These are phyloP conservation scores for Hondaea fermentalgiana DNA, from an alignment of 108 stramenopile species.

Conservation along the genomic window DNA sequence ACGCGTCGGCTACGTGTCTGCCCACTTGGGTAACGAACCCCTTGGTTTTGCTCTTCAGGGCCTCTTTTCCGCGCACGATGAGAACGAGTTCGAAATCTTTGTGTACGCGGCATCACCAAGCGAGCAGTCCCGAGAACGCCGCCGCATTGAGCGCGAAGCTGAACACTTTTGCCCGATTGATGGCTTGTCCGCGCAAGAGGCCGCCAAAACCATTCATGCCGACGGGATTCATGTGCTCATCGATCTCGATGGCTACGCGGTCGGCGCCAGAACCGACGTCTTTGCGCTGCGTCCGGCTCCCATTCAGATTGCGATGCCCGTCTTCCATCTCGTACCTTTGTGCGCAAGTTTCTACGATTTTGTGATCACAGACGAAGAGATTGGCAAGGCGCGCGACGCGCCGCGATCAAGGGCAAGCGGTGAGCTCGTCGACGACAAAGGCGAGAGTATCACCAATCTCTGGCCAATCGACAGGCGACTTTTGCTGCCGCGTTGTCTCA, in stretches of 20 bases:
- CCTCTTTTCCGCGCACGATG: slow-evolving; percentile 71
- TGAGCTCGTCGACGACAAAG: not conserved
- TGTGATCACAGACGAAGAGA: slow-evolving; percentile 56
- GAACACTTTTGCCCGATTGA: slow-evolving; percentile 55
- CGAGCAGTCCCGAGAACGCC: slow-evolving; percentile 45
- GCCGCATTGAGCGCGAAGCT: slow-evolving; percentile 49
- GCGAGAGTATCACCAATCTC: not conserved
- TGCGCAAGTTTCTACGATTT: slow-evolving; percentile 58
- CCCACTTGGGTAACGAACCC: slow-evolving; percentile 73
- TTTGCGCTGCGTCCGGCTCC: slow-evolving; percentile 44
- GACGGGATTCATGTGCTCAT: slow-evolving; percentile 65
- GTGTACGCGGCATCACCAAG: slow-evolving; percentile 56
- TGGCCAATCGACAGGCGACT: slow-evolving; percentile 46
- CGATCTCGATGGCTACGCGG: slow-evolving; percentile 74
- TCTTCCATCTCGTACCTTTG: not conserved
- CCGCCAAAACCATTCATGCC: slow-evolving; percentile 48
- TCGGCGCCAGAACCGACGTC: slow-evolving; percentile 53
- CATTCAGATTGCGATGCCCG: slow-evolving; percentile 9
- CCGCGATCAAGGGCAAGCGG: not conserved
- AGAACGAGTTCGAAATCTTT: slow-evolving; percentile 50
- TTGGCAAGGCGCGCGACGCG: slow-evolving; percentile 30
- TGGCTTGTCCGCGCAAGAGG: slow-evolving; percentile 35
- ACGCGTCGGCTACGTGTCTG: slow-evolving; percentile 62
- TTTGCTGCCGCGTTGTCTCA: slow-evolving; percentile 73
- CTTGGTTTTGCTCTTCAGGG: slow-evolving; percentile 72